Base-by-base conservation (phyloP, 805 yeast species). In the Saccharomycopsis fermentans region DNA sequence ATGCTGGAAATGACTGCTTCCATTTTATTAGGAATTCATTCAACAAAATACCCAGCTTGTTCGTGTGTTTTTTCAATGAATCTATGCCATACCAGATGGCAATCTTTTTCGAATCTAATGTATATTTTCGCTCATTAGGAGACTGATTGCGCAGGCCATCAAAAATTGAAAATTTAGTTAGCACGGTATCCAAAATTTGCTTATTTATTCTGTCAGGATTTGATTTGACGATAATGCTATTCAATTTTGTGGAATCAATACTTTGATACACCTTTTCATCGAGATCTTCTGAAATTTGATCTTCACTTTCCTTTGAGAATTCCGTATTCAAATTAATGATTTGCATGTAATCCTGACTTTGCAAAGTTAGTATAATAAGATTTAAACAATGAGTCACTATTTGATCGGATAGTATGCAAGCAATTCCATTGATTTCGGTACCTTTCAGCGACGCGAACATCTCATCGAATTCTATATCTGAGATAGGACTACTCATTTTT, bases 71-170 rank as follows among this genome's bases (percentile, higher is more conserved):
- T 26, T 69, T 67, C 24, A 88, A 71, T 0, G 83, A 72, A 55
- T 77, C 73, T 1, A 79, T 66, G 0, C 96, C 96, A 64, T 81
- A 81, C 87, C 90, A 87, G 54, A 66, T 67, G 1, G 84, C 76
- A 2, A 86, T 75, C 39, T 67, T 67, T 2, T 62, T 64, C 54
- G 71, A 70, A 60, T 84, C 76, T 11, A 87, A 63, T 21, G 63
- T 61, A 64, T 72, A 77, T 4, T 66, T 66, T 53, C 24, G 24
- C 29, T 21, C 12, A 19, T 43, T 14, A 12, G 16, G n/a, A 11
- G 29, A 16, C n/a, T 43, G 50, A 43, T 11, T 21, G 12, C 29
- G 3, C 5, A 60, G 65, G 14, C 60, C 64, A 0, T 58, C 59
- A 0, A 62, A 64, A 1, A 61, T 63, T 5, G 76, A 67, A 67